Evolutionary conservation across 164 flowering plant species (phyloP).

Genomic region (Vitis rupestris): DNA sequence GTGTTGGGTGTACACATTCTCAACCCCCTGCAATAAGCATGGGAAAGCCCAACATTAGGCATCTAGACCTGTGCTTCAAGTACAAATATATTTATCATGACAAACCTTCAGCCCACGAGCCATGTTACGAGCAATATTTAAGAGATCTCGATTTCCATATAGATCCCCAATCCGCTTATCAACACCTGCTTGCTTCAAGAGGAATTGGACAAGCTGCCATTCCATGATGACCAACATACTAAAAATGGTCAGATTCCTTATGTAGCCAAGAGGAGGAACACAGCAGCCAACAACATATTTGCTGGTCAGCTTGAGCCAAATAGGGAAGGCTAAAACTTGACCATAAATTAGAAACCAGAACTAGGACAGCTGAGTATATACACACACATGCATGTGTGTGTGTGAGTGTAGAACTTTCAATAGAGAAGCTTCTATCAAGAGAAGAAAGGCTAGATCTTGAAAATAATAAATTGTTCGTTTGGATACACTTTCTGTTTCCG

Average conservation of each 20-base stretch:
- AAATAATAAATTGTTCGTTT: too few relatives aligned
- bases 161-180: conserved; percentile 95
- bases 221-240: conserved; percentile 14
- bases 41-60: neutral
- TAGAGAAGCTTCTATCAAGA: too few relatives aligned
- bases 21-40: conserved; percentile 69
- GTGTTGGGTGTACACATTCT: conserved; percentile 98
- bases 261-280: neutral
- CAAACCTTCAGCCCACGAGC: conserved; percentile 98
- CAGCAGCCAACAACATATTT: neutral
- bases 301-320: conserved; percentile 7
- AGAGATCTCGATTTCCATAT: conserved; percentile 85
- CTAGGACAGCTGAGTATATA: neutral
- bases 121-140: conserved; percentile 96
- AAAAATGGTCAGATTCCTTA: conserved; percentile 10
- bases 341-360: neutral
- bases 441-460: too few relatives aligned
- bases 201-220: conserved; percentile 89
- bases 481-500: too few relatives aligned
- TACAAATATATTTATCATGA: conserved; percentile 3
- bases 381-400: too few relatives aligned
- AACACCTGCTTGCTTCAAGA: conserved; percentile 92
- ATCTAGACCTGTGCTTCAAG: neutral
- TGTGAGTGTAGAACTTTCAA: too few relatives aligned
- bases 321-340: neutral